Evolutionary conservation across 345 rosid species (phyloP).

Genomic region (Ceriops zippeliana): DNA sequence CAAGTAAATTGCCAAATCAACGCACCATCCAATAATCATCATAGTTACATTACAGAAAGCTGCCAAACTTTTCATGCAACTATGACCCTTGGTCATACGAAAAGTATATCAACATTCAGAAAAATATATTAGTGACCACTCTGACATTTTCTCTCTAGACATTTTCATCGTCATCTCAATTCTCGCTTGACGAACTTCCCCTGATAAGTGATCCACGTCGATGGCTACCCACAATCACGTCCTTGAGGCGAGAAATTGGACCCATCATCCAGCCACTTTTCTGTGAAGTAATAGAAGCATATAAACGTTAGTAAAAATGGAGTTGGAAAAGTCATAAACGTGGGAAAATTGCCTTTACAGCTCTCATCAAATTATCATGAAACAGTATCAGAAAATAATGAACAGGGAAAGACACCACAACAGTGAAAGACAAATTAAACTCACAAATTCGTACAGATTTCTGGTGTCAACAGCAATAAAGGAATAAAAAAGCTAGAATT

Average conservation of each 20-base stretch:
- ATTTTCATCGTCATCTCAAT: conserved; percentile 36
- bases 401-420: too few species aligned
- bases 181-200: conserved; percentile 46
- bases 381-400: too few species aligned
- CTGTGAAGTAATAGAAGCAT: conserved; percentile 27
- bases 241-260: conserved; percentile 73
- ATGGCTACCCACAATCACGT: conserved; percentile 73
- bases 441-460: too few species aligned
- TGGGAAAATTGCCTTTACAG: too few species aligned
- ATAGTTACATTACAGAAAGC: conserved; percentile 12
- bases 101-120: conserved; percentile 17
- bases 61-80: conserved; percentile 7
- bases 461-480: too few species aligned
- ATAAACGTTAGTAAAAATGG: background rate
- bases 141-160: background rate
- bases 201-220: conserved; percentile 57
- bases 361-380: too few species aligned
- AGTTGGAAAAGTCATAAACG: too few species aligned
- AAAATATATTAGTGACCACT: conserved; percentile 2
- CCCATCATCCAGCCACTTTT: conserved; percentile 61
- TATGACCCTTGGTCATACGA: conserved; percentile 8
- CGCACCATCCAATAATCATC: conserved; percentile 12
- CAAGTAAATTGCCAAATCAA: background rate
- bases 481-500: too few species aligned
- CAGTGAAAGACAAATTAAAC: too few species aligned